phyloP scores from a whole-genome alignment of 225 moss, liverwort and hornwort genomes.

The Marchantia polymorpha region DNA sequence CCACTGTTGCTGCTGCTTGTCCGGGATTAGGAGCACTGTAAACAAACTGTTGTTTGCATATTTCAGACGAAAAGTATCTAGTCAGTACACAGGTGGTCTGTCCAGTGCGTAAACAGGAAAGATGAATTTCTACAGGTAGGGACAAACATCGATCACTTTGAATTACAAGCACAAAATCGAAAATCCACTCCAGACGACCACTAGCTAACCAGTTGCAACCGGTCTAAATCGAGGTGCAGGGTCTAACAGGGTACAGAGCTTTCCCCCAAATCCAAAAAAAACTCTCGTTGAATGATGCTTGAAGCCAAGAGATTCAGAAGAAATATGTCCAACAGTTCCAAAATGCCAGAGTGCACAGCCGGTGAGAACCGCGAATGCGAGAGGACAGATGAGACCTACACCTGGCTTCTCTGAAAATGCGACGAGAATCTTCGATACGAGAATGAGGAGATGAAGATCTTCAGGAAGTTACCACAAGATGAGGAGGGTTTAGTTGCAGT shows the following conservation, averaged over 20 bases:
- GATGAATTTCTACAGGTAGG: neutral
- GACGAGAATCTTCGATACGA: neutral
- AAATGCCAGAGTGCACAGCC: neutral
- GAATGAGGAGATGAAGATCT: neutral
- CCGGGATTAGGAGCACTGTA: slow-evolving; percentile 92
- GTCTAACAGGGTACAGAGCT: neutral
- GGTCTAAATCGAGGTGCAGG: neutral
- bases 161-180: too few relatives aligned
- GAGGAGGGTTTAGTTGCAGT: too few relatives aligned
- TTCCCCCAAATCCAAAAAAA: neutral
- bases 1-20: slow-evolving; percentile 86
- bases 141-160: too few relatives aligned
- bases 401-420: neutral
- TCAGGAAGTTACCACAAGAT: neutral
- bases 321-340: neutral
- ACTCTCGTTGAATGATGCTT: neutral
- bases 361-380: neutral
- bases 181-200: neutral
- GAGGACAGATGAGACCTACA: neutral
- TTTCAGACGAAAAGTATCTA: neutral
- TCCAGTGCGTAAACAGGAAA: neutral
- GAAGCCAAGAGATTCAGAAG: neutral
- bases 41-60: slow-evolving; percentile 55
- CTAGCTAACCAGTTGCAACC: neutral
- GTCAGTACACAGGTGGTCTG: neutral